Evolutionary conservation across 2,329 filamentous ascomycete species (phyloP), one percentile per base, ranked within the genome.

Genomic region (Fusarium sp.): DNA sequence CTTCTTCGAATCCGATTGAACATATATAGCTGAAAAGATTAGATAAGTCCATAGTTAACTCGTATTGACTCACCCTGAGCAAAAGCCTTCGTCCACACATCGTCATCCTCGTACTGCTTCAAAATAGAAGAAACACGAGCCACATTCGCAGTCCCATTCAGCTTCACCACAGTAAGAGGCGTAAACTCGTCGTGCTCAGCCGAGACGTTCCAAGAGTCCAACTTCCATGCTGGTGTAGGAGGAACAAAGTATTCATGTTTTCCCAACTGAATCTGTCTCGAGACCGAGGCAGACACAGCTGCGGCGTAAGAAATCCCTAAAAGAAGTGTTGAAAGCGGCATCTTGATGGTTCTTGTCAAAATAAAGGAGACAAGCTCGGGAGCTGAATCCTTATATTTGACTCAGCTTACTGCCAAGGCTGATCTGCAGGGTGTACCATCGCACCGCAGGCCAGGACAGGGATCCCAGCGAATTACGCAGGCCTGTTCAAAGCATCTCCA

Each of bases 181-280:
- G 46, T 41, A 20, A 66, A 62, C 9, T 66, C 63, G 0, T 47
- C 50, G 15, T 26, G 19, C 2, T 14, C 24, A 0, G 5, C 14
- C 3, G 13, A 44, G 15, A 5, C 4, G 19, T 53, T 13, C 62
- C 64, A 67, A 1, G 44, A 52, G 2, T 67, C 14, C 15, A 67
- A 14, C 1, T 40, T 67, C 64, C 64, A 67, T 0, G 62, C 28
- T 15, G 35, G 32, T 0, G 35, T 43, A 4, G 62, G 56, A 6
- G 64, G 64, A 8, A 67, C 28, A 58, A 67, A 67, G 39, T 58
- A 67, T 32, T 67, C 62, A 39, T 9, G 0, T 62, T 19, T 3
- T 47, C 62, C 62, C 3, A 67, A 11, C 6, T 67, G 47, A 11
- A 67, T 67, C 32, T 67, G 64, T 8, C 62, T 48, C 3, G 64